Conservation (phyloP, 2,329 filamentous ascomycete species). For the Fusarium tanahbumbuense region DNA sequence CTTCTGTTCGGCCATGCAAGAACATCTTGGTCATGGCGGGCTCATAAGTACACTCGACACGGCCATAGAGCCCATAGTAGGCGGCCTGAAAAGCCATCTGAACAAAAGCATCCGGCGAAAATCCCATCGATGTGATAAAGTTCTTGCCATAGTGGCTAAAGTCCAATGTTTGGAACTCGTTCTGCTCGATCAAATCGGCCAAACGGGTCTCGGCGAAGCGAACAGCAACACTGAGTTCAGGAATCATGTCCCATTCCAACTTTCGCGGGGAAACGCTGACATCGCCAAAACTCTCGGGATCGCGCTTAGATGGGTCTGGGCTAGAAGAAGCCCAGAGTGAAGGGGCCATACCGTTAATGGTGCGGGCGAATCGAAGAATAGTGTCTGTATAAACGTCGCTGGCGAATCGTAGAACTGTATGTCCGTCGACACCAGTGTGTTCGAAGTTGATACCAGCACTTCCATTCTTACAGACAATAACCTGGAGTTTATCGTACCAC, state of each 20-base stretch:
- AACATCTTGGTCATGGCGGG: slow-evolving; percentile 98
- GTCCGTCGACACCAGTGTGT: slow-evolving; percentile 96
- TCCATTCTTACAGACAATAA: slow-evolving; percentile 98
- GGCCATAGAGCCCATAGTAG: slow-evolving; percentile 95
- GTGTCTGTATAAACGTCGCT: slow-evolving; percentile 98
- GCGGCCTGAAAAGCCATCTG: slow-evolving; percentile 99
- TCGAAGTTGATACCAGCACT: slow-evolving; percentile 99
- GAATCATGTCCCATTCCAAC: slow-evolving; percentile 96
- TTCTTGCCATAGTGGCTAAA: slow-evolving; percentile 93
- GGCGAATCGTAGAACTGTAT: slow-evolving; percentile 95
- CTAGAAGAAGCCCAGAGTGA: slow-evolving; percentile 91
- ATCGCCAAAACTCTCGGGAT: slow-evolving; percentile 90
- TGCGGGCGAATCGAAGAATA: slow-evolving; percentile 92
- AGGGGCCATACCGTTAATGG: slow-evolving; percentile 93
- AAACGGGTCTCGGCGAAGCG: slow-evolving; percentile 95
- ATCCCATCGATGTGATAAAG: slow-evolving; percentile 96
- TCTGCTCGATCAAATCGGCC: slow-evolving; percentile 94
- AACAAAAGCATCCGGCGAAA: slow-evolving; percentile 96
- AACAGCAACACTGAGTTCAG: slow-evolving; percentile 88
- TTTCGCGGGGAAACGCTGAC: slow-evolving; percentile 95
- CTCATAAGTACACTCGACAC: slow-evolving; percentile 95
- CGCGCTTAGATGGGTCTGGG: slow-evolving; percentile 91
- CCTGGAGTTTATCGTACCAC: slow-evolving; percentile 99
- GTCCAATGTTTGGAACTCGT: slow-evolving; percentile 93
- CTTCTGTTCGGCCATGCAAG: slow-evolving; percentile 93